phyloP scores from a whole-genome alignment of 495 filamentous ascomycete species.

The Podospora anserina region DNA sequence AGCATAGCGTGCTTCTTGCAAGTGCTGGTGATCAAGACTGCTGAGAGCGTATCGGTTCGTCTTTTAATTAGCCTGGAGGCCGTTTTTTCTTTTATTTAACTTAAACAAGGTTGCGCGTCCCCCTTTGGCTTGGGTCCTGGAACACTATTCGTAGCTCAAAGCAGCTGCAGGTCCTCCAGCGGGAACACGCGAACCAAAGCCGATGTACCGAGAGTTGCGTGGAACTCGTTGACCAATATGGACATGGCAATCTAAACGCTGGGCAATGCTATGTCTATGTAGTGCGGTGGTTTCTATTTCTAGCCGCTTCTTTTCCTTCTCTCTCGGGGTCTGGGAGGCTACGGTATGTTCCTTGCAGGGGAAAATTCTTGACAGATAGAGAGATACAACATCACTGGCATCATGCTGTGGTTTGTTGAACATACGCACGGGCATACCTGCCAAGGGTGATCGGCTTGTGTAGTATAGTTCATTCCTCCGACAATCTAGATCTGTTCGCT shows the following conservation, averaged over 20 bases:
- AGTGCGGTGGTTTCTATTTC: neutral
- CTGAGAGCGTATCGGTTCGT: neutral
- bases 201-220: neutral
- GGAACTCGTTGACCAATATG: neutral
- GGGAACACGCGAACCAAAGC: constrained; percentile 4
- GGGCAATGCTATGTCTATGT: neutral
- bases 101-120: constrained; percentile 2
- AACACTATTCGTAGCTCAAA: neutral
- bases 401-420: neutral
- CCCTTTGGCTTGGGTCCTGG: neutral
- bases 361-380: neutral
- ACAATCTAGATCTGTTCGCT: neutral
- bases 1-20: neutral
- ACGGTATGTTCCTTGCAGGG: neutral
- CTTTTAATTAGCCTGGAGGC: constrained; percentile 2
- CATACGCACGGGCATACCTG: neutral
- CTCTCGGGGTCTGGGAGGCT: neutral
- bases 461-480: neutral
- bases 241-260: neutral
- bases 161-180: neutral
- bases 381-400: neutral
- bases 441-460: neutral
- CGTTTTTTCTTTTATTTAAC: neutral
- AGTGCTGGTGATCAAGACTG: neutral
- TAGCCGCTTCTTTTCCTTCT: neutral